Conservation (phyloP, 176 grass and related monocot genomes). For the Triticum monococcum region DNA sequence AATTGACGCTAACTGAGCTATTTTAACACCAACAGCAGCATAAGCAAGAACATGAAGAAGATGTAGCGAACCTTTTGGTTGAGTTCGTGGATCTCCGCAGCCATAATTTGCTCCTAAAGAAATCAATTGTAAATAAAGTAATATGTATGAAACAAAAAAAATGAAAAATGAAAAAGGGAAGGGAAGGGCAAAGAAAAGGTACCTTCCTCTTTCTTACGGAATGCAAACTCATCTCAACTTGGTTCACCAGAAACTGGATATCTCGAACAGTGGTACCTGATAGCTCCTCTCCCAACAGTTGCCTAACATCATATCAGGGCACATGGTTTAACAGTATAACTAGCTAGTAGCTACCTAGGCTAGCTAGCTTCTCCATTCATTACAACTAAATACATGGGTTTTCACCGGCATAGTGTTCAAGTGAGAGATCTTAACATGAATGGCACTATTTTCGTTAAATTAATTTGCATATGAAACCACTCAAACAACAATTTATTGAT, state of each 20-base stretch:
- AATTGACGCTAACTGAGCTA: too few relatives aligned
- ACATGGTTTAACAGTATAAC: not conserved
- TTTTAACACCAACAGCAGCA: too few relatives aligned
- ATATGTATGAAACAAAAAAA: not conserved
- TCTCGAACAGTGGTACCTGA: conserved; percentile 22
- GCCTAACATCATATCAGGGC: not conserved
- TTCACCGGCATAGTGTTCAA: not conserved
- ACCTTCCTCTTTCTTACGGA: conserved; percentile 36
- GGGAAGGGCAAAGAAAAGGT: too few relatives aligned
- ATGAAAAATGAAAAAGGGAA: too few relatives aligned
- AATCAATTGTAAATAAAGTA: too few relatives aligned
- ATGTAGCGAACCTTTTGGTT: too few relatives aligned
- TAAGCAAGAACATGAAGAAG: too few relatives aligned
- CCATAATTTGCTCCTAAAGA: too few relatives aligned
- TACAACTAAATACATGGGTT: not conserved
- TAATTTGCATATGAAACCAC: not conserved
- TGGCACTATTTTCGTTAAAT: not conserved
- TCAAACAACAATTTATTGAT: not conserved
- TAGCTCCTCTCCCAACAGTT: conserved; percentile 33
- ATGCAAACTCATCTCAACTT: conserved; percentile 30
- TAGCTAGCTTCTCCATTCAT: not conserved
- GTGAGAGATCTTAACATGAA: not conserved
- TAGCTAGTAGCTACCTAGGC: not conserved
- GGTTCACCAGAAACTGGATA: conserved; percentile 24
- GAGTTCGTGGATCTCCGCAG: too few relatives aligned